Evolutionary conservation across 352 stramenopile genomes (phyloP).

Genomic region (Pythium volutum): DNA sequence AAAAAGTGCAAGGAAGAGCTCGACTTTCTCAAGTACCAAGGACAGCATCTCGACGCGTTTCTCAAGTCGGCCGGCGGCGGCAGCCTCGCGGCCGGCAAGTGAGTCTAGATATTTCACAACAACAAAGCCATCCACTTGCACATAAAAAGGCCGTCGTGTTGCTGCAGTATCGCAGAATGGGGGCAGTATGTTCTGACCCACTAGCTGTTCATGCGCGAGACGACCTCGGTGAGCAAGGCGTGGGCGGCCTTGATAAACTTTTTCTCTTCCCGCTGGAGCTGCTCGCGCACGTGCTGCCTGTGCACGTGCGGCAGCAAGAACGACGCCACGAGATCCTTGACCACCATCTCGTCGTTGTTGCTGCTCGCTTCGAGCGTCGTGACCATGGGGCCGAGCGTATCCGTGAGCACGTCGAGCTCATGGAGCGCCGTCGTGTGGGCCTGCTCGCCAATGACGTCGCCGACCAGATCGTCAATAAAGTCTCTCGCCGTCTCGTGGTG

Average conservation of each 20-base stretch:
- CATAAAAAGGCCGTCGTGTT: slow-evolving; percentile 1
- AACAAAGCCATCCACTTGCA: slow-evolving; percentile 2
- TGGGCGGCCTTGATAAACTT: slow-evolving; percentile 71
- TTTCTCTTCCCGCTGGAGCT: slow-evolving; percentile 54
- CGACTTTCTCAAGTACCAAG: slow-evolving; percentile 95
- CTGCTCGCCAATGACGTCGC: slow-evolving; percentile 50
- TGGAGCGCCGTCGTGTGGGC: slow-evolving; percentile 39
- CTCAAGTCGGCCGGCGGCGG: slow-evolving; percentile 84
- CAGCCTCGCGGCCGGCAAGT: slow-evolving; percentile 21
- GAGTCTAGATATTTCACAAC: too few relatives aligned
- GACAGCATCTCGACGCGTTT: slow-evolving; percentile 94
- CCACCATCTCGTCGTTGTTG: slow-evolving; percentile 57
- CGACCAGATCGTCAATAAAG: slow-evolving; percentile 66
- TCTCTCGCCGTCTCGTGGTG: slow-evolving; percentile 76
- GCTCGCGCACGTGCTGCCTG: slow-evolving; percentile 51
- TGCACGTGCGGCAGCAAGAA: slow-evolving; percentile 81
- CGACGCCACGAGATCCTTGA: slow-evolving; percentile 77
- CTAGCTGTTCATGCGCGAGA: slow-evolving; percentile 11
- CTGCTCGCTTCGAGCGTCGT: slow-evolving; percentile 40
- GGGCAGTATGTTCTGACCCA: too few relatives aligned
- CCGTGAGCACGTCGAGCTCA: slow-evolving; percentile 52
- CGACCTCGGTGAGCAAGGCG: slow-evolving; percentile 47
- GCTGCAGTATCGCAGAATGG: not conserved
- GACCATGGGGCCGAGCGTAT: slow-evolving; percentile 47
- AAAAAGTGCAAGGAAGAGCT: slow-evolving; percentile 94